These are phyloP conservation scores for Zygosaccharomyces bailii DNA, from an alignment of 805 yeast genomes.

Conservation along the genomic window DNA sequence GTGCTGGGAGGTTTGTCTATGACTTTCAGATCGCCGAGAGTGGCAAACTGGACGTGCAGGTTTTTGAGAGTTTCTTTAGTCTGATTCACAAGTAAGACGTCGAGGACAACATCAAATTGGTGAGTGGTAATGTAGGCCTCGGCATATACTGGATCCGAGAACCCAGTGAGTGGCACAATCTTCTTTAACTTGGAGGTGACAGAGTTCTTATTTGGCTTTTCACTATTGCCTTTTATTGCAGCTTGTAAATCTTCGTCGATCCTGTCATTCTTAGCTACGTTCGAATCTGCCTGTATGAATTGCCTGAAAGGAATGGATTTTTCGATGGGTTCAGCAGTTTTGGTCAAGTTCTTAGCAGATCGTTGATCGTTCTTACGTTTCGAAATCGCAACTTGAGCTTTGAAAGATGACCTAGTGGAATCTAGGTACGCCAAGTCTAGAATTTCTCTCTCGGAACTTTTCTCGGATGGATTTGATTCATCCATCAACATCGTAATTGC, in stretches of 20 bases:
- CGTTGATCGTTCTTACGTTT: constrained; percentile 55
- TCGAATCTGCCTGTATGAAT: constrained; percentile 48
- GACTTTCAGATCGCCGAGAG: constrained; percentile 92
- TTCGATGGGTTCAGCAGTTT: constrained; percentile 72
- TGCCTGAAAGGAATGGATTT: constrained; percentile 78
- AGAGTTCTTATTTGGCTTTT: constrained; percentile 51
- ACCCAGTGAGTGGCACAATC: constrained; percentile 94
- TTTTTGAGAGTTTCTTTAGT: constrained; percentile 88
- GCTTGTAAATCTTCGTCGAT: constrained; percentile 58
- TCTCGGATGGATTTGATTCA: constrained; percentile 53
- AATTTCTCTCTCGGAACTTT: constrained; percentile 38
- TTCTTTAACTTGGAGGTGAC: constrained; percentile 77
- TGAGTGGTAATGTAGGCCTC: constrained; percentile 96
- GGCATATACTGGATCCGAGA: constrained; percentile 95
- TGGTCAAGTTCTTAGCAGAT: constrained; percentile 54
- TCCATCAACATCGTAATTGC: constrained; percentile 67
- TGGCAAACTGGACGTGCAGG: constrained; percentile 89
- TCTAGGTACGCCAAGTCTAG: constrained; percentile 72
- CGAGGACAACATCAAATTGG: constrained; percentile 93
- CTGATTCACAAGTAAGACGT: constrained; percentile 91
- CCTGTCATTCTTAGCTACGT: constrained; percentile 40
- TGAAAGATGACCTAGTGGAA: constrained; percentile 84
- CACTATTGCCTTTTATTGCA: constrained; percentile 43
- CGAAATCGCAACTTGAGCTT: constrained; percentile 58
- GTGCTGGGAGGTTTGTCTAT: constrained; percentile 86